Conservation (phyloP, 2,329 filamentous ascomycete species). For the Spiromastix sp. region DNA sequence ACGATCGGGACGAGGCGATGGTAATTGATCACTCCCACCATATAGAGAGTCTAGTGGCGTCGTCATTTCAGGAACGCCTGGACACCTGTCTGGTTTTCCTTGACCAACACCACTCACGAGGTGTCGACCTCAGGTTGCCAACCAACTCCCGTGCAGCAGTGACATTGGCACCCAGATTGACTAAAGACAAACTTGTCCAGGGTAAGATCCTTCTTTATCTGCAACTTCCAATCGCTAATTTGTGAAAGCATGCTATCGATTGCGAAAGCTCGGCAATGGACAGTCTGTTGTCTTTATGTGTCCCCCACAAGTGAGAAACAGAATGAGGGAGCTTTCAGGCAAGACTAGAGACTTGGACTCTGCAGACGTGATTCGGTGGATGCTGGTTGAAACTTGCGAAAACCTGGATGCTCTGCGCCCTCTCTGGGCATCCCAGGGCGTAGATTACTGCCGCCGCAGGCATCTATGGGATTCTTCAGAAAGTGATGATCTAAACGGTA, state of each 20-base stretch:
- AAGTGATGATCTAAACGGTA: background rate
- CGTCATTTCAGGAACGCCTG: conserved; percentile 44
- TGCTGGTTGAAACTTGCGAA: conserved; percentile 44
- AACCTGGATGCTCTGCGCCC: conserved; percentile 41
- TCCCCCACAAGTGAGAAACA: conserved; percentile 46
- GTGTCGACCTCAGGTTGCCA: conserved; percentile 53
- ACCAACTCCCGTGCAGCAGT: conserved; percentile 48
- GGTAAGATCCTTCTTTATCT: conserved; percentile 33
- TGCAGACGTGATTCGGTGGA: conserved; percentile 48
- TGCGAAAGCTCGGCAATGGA: conserved; percentile 54
- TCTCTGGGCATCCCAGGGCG: conserved; percentile 51
- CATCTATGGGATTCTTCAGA: conserved; percentile 8
- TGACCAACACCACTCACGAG: conserved; percentile 56
- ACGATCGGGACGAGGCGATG: conserved; percentile 2
- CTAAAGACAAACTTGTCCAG: conserved; percentile 57
- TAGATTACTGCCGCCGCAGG: conserved; percentile 4
- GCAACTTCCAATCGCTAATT: too few relatives aligned
- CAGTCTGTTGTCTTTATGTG: conserved; percentile 54
- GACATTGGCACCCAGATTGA: conserved; percentile 51
- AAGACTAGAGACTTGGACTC: conserved; percentile 29
- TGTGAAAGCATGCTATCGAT: conserved; percentile 52
- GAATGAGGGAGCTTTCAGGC: conserved; percentile 30
- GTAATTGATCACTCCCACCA: conserved; percentile 4
- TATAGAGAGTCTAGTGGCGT: conserved; percentile 35
- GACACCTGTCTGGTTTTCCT: conserved; percentile 53